Conservation (phyloP, 2,329 filamentous ascomycete species). For the Diaporthe citri region DNA sequence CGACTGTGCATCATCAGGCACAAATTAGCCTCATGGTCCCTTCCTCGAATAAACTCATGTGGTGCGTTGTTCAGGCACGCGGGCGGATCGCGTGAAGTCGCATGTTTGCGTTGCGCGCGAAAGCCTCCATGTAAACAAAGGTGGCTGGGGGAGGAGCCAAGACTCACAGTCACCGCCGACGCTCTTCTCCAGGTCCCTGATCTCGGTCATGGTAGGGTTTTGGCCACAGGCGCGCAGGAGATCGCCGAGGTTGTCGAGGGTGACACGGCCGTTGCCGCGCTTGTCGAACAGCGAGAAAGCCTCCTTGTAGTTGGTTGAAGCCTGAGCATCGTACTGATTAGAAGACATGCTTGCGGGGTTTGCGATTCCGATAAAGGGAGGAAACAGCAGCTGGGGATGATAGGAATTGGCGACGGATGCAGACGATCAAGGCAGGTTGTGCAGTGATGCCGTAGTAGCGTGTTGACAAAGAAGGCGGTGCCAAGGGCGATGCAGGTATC, state of each 20-base stretch:
- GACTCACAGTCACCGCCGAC: slow-evolving; percentile 91
- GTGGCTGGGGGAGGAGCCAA: slow-evolving; percentile 25
- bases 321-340: slow-evolving; percentile 70
- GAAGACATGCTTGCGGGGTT: slow-evolving; percentile 56
- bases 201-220: slow-evolving; percentile 96
- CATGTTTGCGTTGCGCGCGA: neutral
- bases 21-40: slow-evolving; percentile 35
- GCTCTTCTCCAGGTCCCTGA: slow-evolving; percentile 90
- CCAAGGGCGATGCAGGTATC: slow-evolving; percentile 3
- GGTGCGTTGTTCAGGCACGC: neutral
- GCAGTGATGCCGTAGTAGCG: neutral
- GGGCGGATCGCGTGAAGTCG: neutral
- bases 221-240: slow-evolving; percentile 96
- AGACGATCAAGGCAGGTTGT: slow-evolving; percentile 3
- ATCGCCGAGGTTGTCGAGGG: slow-evolving; percentile 89
- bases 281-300: slow-evolving; percentile 99
- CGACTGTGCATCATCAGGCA: slow-evolving; percentile 70
- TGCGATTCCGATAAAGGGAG: neutral
- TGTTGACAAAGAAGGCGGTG: slow-evolving; percentile 11
- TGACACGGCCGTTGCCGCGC: slow-evolving; percentile 94
- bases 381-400: neutral
- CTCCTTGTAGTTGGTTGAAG: slow-evolving; percentile 99
- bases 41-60: neutral
- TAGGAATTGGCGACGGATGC: neutral
- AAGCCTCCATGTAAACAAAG: neutral